phyloP scores from a whole-genome alignment of 805 yeast species.

The Saturnispora sanitii region DNA sequence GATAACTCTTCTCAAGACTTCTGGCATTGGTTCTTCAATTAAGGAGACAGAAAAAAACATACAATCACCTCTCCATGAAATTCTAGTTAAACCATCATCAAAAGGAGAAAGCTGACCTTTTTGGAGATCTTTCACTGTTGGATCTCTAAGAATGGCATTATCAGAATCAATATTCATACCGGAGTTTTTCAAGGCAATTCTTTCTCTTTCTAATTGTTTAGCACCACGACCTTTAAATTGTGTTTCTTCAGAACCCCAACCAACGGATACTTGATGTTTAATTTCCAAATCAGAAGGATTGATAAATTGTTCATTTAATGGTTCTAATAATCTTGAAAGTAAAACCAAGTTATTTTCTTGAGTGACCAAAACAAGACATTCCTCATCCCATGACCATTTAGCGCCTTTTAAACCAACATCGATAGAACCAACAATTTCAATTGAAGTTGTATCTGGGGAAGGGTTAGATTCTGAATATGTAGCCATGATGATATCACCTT shows the following conservation, averaged over 20 bases:
- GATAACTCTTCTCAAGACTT: slow-evolving; percentile 56
- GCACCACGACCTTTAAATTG: slow-evolving; percentile 95
- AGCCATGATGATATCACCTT: slow-evolving; percentile 70
- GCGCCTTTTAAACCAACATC: slow-evolving; percentile 70
- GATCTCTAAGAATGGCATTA: slow-evolving; percentile 56
- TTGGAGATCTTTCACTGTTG: slow-evolving; percentile 73
- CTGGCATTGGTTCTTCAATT: slow-evolving; percentile 38
- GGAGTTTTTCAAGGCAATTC: slow-evolving; percentile 45
- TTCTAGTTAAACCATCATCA: slow-evolving; percentile 39
- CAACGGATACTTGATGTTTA: slow-evolving; percentile 85
- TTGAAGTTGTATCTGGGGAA: slow-evolving; percentile 45
- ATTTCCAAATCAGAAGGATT: slow-evolving; percentile 51
- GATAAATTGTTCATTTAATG: slow-evolving; percentile 55
- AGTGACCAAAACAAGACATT: slow-evolving; percentile 64
- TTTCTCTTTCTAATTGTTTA: slow-evolving; percentile 62
- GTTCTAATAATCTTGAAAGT: slow-evolving; percentile 70
- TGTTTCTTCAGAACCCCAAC: slow-evolving; percentile 97
- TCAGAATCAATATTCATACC: slow-evolving; percentile 59
- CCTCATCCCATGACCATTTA: slow-evolving; percentile 87
- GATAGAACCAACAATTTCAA: slow-evolving; percentile 74
- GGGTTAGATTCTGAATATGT: slow-evolving; percentile 41
- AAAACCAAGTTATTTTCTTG: slow-evolving; percentile 49
- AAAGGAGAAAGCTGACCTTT: slow-evolving; percentile 48
- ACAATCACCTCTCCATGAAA: slow-evolving; percentile 96
- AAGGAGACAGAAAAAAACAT: slow-evolving; percentile 66